Evolutionary conservation across 2,329 filamentous ascomycete species (phyloP), one percentile per base, ranked within the genome.

Genomic region (Sordariomycetes sp.): DNA sequence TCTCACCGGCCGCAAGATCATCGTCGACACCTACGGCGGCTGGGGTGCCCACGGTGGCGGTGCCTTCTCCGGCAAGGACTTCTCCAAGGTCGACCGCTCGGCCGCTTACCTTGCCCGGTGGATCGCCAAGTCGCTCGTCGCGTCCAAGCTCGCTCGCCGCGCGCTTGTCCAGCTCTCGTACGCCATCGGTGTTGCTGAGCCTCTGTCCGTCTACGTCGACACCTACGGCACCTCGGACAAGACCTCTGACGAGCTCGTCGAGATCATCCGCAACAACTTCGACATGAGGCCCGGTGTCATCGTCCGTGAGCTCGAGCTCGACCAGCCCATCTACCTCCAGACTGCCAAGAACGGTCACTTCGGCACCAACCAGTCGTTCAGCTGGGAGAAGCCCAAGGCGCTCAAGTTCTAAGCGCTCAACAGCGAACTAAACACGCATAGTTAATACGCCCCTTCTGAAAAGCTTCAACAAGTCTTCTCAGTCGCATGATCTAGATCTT

Each of bases 301-400:
- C 68, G 94, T 97, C 76, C 90, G 90, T 79, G 91, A 96, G 78
- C 87, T 99, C 64, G 87, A 94, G 77, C 83, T 99, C 64, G 87
- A 85, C 74, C 90, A 90, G 76, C 94, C 94, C 71, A 96, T 97
- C 80, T 99, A 99, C 86, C 85, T 85, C 82, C 83, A 92, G 80
- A 99, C 94, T 59, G 94, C 94, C 77, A 96, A 96, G 89, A 97
- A 97, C 79, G 94, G 94, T 67, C 94, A 99, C 84, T 99, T 99
- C 77, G 80, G 80, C 64, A 95, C 90, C 76, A 94, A 96, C 88
- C 94, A 96, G 84, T 79, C 74, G 74, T 99, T 99, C 84, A 84
- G 79, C 76, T 99, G 94, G 94, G 94, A 99, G 85, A 84, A 97
- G 84, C 92, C 94, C 70, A 96, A 96, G 89, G 68, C 80, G 65